Evolutionary conservation across 179 eudicot species (phyloP).

Genomic region (Sideroxylon spinosum): DNA sequence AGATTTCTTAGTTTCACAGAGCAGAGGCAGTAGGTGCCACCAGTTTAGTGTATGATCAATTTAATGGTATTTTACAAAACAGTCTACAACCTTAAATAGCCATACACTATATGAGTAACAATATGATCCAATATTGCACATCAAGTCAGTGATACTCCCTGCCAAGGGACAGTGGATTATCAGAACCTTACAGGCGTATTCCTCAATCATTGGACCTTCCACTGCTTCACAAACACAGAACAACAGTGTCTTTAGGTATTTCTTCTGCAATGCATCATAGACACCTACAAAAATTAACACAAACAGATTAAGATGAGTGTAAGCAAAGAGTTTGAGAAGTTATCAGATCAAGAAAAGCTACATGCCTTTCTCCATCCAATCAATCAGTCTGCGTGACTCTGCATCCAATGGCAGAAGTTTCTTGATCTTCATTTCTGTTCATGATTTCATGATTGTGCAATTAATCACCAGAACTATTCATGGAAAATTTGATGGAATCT

Average conservation of each 20-base stretch:
- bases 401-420: conserved; percentile 92
- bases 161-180: not conserved
- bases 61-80: not conserved
- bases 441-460: not conserved
- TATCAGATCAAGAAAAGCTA: conserved; percentile 5
- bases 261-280: conserved; percentile 93
- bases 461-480: not conserved
- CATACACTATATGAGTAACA: not conserved
- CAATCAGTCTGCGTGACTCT: conserved; percentile 88
- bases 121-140: conserved; percentile 1
- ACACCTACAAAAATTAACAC: conserved; percentile 50
- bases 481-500: not conserved
- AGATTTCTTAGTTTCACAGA: not conserved
- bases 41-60: not conserved
- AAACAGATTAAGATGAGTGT: not conserved
- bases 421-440: conserved; percentile 94
- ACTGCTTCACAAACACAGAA: conserved; percentile 77
- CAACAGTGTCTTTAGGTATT: conserved; percentile 71
- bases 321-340: not conserved
- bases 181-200: conserved; percentile 67
- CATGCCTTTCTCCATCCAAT: conserved; percentile 99
- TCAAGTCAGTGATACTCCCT: conserved; percentile 6
- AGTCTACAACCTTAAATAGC: not conserved
- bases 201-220: conserved; percentile 87
- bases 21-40: not conserved